These are phyloP conservation scores for Cucurbitaria berberidis DNA, from an alignment of 2,329 filamentous ascomycete genomes.

Conservation along the genomic window DNA sequence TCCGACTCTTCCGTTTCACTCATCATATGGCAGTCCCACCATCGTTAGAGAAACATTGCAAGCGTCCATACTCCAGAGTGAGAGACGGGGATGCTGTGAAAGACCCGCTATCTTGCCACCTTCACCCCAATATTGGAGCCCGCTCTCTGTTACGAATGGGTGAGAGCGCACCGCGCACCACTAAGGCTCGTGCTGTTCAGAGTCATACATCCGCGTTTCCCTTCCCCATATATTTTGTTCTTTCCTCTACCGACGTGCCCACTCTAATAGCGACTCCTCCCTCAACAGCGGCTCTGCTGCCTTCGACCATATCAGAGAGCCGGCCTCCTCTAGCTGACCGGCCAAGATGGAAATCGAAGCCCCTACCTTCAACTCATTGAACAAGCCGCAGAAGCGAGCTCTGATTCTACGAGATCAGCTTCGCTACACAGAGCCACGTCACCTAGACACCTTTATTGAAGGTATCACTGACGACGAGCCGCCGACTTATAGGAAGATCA, in stretches of 20 bases:
- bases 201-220: background rate
- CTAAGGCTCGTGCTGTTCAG: background rate
- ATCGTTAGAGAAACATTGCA: no score
- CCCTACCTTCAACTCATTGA: constrained; percentile 28
- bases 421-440: constrained; percentile 26
- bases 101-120: background rate
- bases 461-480: constrained; percentile 36
- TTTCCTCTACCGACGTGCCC: background rate
- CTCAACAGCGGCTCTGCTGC: background rate
- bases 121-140: background rate
- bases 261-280: background rate
- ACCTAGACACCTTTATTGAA: constrained; percentile 37
- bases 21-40: no score
- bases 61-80: no score
- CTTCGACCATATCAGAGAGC: no score
- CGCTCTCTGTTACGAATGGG: background rate
- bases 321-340: no score
- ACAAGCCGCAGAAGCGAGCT: constrained; percentile 35
- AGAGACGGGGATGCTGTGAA: background rate
- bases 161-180: background rate
- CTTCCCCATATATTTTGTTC: no score
- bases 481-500: constrained; percentile 33
- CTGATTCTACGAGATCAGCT: constrained; percentile 38
- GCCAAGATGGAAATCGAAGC: constrained; percentile 17
- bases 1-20: no score